A percentile compares a stretch with the other conserved stretches of the same genome.
These are phyloP conservation scores for Coprinopsis sp. DNA, from an alignment of 768 basidiomycete species.

Conservation along the genomic window DNA sequence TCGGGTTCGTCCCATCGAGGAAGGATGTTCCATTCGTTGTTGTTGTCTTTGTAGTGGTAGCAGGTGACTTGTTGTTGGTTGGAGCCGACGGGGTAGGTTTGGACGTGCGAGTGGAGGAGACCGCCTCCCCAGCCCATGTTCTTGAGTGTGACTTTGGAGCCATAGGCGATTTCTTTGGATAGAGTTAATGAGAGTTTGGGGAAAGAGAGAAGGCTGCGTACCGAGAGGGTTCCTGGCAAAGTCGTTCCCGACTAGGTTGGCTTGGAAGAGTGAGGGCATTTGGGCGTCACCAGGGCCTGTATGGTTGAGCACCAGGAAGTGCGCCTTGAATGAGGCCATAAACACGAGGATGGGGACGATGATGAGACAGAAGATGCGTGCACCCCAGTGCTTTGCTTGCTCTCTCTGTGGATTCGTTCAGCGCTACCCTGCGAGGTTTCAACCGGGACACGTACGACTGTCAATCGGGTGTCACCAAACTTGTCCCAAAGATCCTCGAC, in stretches of 20 bases:
- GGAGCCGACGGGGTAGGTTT: conserved; percentile 89
- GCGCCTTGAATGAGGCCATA: conserved; percentile 91
- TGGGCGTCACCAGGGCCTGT: conserved; percentile 96
- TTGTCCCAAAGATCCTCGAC: conserved; percentile 98
- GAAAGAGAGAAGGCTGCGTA: conserved; percentile 25
- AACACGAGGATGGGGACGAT: conserved; percentile 89
- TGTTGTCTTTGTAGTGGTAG: conserved; percentile 98
- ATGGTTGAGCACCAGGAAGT: conserved; percentile 91
- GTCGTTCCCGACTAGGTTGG: conserved; percentile 91
- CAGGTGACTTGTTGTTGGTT: conserved; percentile 96
- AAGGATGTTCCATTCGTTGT: conserved; percentile 86
- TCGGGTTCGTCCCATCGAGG: conserved; percentile 75
- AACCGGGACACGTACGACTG: conserved; percentile 53
- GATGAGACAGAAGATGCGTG: conserved; percentile 81
- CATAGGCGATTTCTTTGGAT: conserved; percentile 72
- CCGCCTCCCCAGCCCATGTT: conserved; percentile 99
- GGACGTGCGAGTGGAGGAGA: conserved; percentile 94
- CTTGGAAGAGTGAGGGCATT: conserved; percentile 98
- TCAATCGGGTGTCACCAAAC: conserved; percentile 92
- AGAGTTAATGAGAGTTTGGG: background rate
- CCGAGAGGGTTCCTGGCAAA: conserved; percentile 88
- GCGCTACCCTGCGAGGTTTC: conserved; percentile 1
- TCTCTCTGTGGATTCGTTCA: conserved; percentile 50
- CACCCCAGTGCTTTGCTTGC: conserved; percentile 88
- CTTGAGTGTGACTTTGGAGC: conserved; percentile 89